phyloP scores from a whole-genome alignment of 371 early-diverging fungal genomes.

The Rhizomucor pusillus region DNA sequence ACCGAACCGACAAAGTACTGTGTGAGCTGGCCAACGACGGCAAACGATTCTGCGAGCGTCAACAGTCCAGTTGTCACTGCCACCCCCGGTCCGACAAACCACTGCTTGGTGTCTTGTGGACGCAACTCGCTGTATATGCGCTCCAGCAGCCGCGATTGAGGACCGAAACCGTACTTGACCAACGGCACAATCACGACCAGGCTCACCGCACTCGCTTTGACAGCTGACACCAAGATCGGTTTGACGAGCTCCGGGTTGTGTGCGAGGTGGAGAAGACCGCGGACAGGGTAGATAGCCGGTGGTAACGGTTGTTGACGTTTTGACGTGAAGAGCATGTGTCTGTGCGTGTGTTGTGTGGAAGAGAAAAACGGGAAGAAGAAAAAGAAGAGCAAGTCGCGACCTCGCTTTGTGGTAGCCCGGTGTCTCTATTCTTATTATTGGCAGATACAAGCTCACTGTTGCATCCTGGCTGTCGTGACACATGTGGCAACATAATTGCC shows the following conservation, averaged over 20 bases:
- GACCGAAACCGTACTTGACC: conserved; percentile 24
- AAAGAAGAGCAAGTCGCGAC: too few relatives aligned
- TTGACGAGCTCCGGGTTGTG: conserved; percentile 28
- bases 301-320: conserved; percentile 10
- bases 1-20: conserved; percentile 27
- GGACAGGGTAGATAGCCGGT: conserved; percentile 25
- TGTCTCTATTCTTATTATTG: too few relatives aligned
- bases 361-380: too few relatives aligned
- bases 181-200: conserved; percentile 26
- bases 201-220: conserved; percentile 32
- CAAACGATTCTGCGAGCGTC: conserved; percentile 27
- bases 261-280: conserved; percentile 32
- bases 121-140: conserved; percentile 3
- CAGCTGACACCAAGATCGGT: conserved; percentile 30
- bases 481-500: too few relatives aligned
- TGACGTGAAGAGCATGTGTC: too few relatives aligned
- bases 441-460: too few relatives aligned
- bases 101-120: conserved; percentile 10
- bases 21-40: conserved; percentile 19
- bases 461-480: too few relatives aligned
- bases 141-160: conserved; percentile 19
- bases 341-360: too few relatives aligned
- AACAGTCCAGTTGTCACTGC: conserved; percentile 17
- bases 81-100: conserved; percentile 13
- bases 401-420: too few relatives aligned